A percentile compares a stretch with the other conserved stretches of the same genome.
These are phyloP conservation scores for Cryptomeria japonica DNA, from an alignment of 75 land plant species.

Conservation along the genomic window DNA sequence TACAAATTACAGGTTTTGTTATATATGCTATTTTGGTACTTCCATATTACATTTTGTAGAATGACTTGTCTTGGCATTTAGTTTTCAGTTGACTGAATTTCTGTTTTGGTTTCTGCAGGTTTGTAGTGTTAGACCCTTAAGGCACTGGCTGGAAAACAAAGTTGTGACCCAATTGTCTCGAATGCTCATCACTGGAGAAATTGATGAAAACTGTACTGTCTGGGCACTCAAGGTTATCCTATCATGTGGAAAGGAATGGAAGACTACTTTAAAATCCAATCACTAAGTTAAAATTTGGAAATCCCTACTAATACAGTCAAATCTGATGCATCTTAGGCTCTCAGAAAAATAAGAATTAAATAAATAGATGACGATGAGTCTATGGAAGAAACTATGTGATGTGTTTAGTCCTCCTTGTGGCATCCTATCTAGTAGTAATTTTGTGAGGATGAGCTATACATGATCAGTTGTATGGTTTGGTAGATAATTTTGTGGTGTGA, in stretches of 20 bases:
- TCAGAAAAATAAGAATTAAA: conserved; percentile 88
- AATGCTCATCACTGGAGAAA: conserved; percentile 83
- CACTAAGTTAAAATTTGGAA: conserved; percentile 60
- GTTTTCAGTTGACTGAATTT: neutral
- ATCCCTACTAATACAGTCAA: conserved; percentile 3
- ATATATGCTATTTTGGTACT: neutral
- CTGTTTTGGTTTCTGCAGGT: conserved; percentile 38
- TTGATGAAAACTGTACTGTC: conserved; percentile 74
- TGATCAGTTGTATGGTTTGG: too few relatives aligned
- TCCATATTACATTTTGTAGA: too few relatives aligned
- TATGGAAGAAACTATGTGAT: conserved; percentile 37
- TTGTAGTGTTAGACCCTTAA: conserved; percentile 92
- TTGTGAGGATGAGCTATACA: too few relatives aligned
- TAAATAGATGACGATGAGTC: conserved; percentile 61
- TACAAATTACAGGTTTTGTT: neutral
- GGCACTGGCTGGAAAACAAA: conserved; percentile 91
- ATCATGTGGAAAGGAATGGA: conserved; percentile 74
- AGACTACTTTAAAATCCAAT: conserved; percentile 71
- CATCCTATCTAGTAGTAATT: too few relatives aligned
- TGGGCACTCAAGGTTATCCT: conserved; percentile 43
- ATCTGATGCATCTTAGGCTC: conserved; percentile 44
- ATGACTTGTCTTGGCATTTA: neutral
- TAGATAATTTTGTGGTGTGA: neutral
- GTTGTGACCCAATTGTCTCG: conserved; percentile 91
- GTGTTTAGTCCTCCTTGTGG: too few relatives aligned